phyloP scores from a whole-genome alignment of 352 stramenopile genomes.

The Phytopythium vexans region DNA sequence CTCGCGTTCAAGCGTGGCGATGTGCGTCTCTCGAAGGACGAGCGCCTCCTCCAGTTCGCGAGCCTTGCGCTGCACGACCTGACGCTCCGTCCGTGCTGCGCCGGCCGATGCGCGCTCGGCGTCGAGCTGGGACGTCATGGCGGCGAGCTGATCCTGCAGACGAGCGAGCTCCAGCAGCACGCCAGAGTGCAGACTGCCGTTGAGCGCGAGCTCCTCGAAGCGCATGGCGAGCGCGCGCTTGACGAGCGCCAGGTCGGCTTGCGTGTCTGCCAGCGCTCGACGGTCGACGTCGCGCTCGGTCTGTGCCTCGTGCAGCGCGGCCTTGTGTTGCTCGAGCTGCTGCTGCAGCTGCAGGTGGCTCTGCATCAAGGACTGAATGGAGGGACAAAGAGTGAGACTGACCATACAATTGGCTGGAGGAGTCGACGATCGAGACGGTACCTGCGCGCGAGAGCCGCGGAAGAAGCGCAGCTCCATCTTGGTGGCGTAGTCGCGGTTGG shows the following conservation, averaged over 20 bases:
- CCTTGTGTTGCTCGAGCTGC: slow-evolving; percentile 18
- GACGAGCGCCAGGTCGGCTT: slow-evolving; percentile 62
- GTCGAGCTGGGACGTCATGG: slow-evolving; percentile 60
- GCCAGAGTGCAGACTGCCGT: slow-evolving; percentile 70
- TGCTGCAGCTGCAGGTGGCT: slow-evolving; percentile 55
- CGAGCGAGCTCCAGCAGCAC: slow-evolving; percentile 74
- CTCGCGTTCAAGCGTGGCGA: slow-evolving; percentile 60
- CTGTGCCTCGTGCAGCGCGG: slow-evolving; percentile 3
- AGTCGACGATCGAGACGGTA: background rate
- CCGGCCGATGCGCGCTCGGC: slow-evolving; percentile 44
- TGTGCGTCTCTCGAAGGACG: slow-evolving; percentile 42
- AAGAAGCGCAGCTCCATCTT: slow-evolving; percentile 85
- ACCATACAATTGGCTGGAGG: background rate
- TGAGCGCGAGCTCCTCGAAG: slow-evolving; percentile 59
- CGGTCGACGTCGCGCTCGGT: slow-evolving; percentile 7
- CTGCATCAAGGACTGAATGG: slow-evolving; percentile 46
- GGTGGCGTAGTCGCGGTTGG: slow-evolving; percentile 80
- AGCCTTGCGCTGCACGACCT: slow-evolving; percentile 25
- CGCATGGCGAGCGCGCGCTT: slow-evolving; percentile 67
- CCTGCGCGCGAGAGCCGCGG: slow-evolving; percentile 63
- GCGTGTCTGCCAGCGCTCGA: slow-evolving; percentile 32
- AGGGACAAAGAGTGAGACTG: background rate
- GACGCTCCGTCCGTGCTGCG: slow-evolving; percentile 26
- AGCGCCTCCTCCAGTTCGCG: slow-evolving; percentile 48
- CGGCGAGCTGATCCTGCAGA: slow-evolving; percentile 61